Evolutionary conservation across 371 early-diverging fungal species (phyloP), one percentile per base, ranked within the genome.

Genomic region (Amoeboaphelidium occidentale): DNA sequence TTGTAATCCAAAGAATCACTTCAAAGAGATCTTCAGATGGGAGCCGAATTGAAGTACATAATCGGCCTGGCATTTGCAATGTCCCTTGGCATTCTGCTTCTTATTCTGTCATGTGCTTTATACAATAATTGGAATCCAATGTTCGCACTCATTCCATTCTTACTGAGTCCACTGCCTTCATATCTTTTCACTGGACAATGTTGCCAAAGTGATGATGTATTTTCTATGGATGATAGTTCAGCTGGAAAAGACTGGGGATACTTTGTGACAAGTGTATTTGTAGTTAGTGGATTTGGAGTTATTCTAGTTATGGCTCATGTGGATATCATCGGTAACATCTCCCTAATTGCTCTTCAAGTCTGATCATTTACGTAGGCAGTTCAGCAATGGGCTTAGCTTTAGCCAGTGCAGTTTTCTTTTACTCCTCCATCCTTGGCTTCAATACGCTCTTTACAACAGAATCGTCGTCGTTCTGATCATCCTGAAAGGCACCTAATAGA

Each of bases 101-200:
- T 84, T 47, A 85, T 89, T 58, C 69, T 91, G 51, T 85, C 89
- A 2, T 91, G 88, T 57, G 92, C 92, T 21, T 70, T 89, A 41
- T 85, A 79, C 60, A 73, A 86, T 57, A 89, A 87, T 61, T 91
- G 90, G 90, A 76, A 81, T 68, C 90, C 92, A 17, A 66, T 89
- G 28, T 66, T 84, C 25, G 85, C 39, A 32, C 17, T 32, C 6
- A 32, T 32, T 32, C 10, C 39, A 32, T 32, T 10, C 17, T 6
- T 32, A 17, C 10, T 17, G 17, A 17, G 10, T 32, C 39, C 39
- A 10, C 6, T 32, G 6, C 39, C 39, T 32, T 10, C 6, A 10
- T 6, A 6, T 32, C 17, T 32, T 10, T 10, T 6, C 10, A 17
- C 10, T 10, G 6, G 39, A 10, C 17, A 17, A 10, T 32, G 39